phyloP scores from a whole-genome alignment of 148 eudicot species.

The Vaccinium corymbosum region DNA sequence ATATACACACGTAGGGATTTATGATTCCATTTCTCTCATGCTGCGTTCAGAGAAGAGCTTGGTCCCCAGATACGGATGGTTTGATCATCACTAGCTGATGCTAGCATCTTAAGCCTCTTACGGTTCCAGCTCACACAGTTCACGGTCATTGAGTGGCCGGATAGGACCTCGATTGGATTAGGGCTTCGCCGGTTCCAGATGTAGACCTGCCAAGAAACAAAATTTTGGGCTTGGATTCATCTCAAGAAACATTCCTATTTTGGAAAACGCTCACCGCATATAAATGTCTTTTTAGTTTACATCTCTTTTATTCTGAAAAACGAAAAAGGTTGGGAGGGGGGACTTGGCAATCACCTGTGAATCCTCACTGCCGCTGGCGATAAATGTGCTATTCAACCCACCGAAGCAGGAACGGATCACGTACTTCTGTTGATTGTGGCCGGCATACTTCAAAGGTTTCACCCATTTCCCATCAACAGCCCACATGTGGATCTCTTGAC shows the following conservation, averaged over 20 bases:
- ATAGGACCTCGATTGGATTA: constrained; percentile 62
- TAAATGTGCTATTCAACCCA: constrained; percentile 64
- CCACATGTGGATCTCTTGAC: constrained; percentile 96
- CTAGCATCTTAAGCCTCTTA: constrained; percentile 67
- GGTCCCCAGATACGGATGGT: constrained; percentile 96
- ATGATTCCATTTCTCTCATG: constrained; percentile 6
- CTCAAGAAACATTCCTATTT: background rate
- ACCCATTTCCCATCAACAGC: constrained; percentile 64
- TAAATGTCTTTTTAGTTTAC: background rate
- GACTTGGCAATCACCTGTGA: constrained; percentile 51
- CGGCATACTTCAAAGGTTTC: constrained; percentile 61
- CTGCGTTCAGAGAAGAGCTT: constrained; percentile 15
- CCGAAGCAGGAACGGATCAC: constrained; percentile 96
- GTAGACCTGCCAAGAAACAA: constrained; percentile 52
- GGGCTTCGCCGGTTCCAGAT: constrained; percentile 72
- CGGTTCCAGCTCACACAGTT: constrained; percentile 99
- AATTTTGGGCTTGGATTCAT: background rate
- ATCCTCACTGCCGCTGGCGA: constrained; percentile 94
- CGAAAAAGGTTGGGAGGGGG: background rate
- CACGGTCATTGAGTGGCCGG: constrained; percentile 79
- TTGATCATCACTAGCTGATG: constrained; percentile 94
- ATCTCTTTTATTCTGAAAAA: background rate
- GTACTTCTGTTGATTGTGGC: constrained; percentile 77
- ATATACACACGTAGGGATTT: background rate
- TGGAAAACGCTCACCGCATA: background rate